Conservation (phyloP, 106 monocot genomes). For the Narthecium ossifragum region DNA sequence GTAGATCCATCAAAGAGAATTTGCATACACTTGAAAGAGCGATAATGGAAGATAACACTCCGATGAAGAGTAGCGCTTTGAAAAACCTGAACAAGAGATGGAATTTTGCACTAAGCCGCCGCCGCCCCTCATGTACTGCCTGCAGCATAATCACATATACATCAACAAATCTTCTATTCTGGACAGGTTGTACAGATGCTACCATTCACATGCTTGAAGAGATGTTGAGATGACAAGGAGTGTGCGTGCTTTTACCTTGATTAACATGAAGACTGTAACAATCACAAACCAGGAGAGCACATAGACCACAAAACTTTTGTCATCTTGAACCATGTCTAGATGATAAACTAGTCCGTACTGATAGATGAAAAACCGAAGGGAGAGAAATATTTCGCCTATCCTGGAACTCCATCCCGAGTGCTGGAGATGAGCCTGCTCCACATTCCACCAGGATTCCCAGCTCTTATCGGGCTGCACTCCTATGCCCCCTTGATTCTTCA, state of each 20-base stretch:
- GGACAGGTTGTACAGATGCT: no score
- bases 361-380: conserved; percentile 76
- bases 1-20: conserved; percentile 58
- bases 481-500: conserved; percentile 59
- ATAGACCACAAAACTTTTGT: conserved; percentile 65
- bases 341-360: conserved; percentile 83
- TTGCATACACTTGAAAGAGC: conserved; percentile 36
- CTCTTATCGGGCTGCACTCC: conserved; percentile 69
- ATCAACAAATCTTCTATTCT: neutral
- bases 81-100: conserved; percentile 67
- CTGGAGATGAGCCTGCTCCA: conserved; percentile 49
- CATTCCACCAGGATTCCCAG: conserved; percentile 93
- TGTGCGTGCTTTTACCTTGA: conserved; percentile 44
- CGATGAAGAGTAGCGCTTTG: conserved; percentile 46
- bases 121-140: conserved; percentile 41
- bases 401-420: conserved; percentile 36
- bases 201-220: no score
- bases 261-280: conserved; percentile 42
- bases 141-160: conserved; percentile 12
- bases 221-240: no score
- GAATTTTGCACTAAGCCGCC: conserved; percentile 42
- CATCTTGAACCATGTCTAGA: conserved; percentile 62
- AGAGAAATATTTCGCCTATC: conserved; percentile 51
- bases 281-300: conserved; percentile 67
- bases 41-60: conserved; percentile 31